phyloP scores from a whole-genome alignment of 495 filamentous ascomycete genomes.

The Emericellopsis terricola region DNA sequence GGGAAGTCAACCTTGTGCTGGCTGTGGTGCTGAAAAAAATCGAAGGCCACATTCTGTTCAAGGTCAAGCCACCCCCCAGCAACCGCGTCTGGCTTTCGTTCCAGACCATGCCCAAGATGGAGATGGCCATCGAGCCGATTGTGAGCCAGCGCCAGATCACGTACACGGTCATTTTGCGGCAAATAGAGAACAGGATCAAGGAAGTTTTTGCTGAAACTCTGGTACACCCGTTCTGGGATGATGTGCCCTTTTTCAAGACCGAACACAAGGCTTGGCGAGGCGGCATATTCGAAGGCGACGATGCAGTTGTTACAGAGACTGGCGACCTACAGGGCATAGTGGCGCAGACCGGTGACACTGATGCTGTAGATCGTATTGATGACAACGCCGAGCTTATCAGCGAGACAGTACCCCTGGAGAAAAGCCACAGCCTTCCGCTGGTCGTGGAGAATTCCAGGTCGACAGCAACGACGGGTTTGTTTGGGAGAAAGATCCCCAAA shows the following conservation, averaged over 20 bases:
- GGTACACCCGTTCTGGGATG: slow-evolving; percentile 92
- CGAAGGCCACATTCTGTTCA: slow-evolving; percentile 66
- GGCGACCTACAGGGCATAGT: slow-evolving; percentile 23
- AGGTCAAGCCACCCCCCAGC: slow-evolving; percentile 87
- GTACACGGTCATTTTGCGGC: slow-evolving; percentile 73
- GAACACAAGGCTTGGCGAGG: slow-evolving; percentile 59
- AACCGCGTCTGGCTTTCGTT: slow-evolving; percentile 93
- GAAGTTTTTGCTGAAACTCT: slow-evolving; percentile 85
- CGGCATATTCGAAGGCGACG: slow-evolving; percentile 67
- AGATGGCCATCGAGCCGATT: slow-evolving; percentile 82
- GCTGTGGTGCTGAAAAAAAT: slow-evolving; percentile 73
- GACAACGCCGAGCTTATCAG: slow-evolving; percentile 9
- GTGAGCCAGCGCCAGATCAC: slow-evolving; percentile 92
- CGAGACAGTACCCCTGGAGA: slow-evolving; percentile 32
- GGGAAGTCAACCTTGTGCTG: slow-evolving; percentile 78
- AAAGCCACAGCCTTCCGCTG: slow-evolving; percentile 35
- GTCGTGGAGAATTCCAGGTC: slow-evolving; percentile 5
- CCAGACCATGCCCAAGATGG: slow-evolving; percentile 78
- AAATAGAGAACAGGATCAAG: slow-evolving; percentile 86
- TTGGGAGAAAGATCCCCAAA: slow-evolving; percentile 20
- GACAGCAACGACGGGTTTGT: slow-evolving; percentile 16
- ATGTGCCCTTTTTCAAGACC: slow-evolving; percentile 75
- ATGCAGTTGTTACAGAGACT: slow-evolving; percentile 12
- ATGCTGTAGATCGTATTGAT: slow-evolving; percentile 26
- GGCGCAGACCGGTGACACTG: slow-evolving; percentile 39